These are phyloP conservation scores for Acorus gramineus DNA, from an alignment of 106 monocot species.

Conservation along the genomic window DNA sequence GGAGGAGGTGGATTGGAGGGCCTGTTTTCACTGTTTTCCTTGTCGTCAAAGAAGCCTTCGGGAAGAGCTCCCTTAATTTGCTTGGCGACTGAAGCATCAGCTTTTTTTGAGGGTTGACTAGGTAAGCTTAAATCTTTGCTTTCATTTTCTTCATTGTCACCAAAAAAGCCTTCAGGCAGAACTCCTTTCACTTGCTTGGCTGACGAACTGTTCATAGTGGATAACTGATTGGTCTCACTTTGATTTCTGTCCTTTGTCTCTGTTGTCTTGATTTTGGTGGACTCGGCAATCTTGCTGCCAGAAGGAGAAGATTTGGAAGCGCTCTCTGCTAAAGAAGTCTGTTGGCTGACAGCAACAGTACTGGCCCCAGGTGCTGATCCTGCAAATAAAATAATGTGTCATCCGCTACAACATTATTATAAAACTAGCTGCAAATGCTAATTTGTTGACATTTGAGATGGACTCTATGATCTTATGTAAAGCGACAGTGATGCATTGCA, in stretches of 20 bases:
- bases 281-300: slow-evolving; percentile 8
- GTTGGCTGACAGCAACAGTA: too few relatives aligned
- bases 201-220: slow-evolving; percentile 8
- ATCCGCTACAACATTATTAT: too few relatives aligned
- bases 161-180: slow-evolving; percentile 36
- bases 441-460: too few relatives aligned
- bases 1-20: too few relatives aligned
- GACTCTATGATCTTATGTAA: too few relatives aligned
- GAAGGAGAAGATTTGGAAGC: not conserved
- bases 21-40: too few relatives aligned
- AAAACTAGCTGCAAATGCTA: too few relatives aligned
- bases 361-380: too few relatives aligned
- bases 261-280: not conserved
- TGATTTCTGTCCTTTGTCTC: slow-evolving; percentile 15
- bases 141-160: slow-evolving; percentile 9
- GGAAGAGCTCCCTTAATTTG: slow-evolving; percentile 59
- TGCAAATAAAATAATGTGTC: too few relatives aligned
- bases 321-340: too few relatives aligned
- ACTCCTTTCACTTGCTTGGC: slow-evolving; percentile 25
- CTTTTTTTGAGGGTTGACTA: slow-evolving; percentile 11
- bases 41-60: slow-evolving; percentile 68
- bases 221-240: slow-evolving; percentile 7
- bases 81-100: slow-evolving; percentile 16
- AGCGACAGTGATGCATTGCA: too few relatives aligned
- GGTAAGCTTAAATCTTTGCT: slow-evolving; percentile 3